Conservation (phyloP, 73 alveolate genomes). For the Breviolum minutum region DNA sequence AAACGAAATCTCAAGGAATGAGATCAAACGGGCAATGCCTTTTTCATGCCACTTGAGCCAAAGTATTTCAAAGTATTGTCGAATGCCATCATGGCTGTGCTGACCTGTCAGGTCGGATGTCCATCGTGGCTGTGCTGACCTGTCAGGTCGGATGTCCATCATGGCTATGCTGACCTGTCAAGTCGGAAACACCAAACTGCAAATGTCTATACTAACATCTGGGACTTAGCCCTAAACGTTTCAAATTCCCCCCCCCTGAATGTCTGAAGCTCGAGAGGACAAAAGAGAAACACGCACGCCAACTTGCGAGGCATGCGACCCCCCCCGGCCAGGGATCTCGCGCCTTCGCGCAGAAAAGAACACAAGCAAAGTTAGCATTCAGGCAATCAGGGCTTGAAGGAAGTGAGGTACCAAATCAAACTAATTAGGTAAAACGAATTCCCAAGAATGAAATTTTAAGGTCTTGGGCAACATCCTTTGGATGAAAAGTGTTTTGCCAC, state of each 20-base stretch:
- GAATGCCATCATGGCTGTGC: no score
- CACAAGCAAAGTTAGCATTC: background rate
- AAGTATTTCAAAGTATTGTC: no score
- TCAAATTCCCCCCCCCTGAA: conserved; percentile 1
- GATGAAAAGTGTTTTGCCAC: background rate
- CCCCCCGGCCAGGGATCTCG: conserved; percentile 14
- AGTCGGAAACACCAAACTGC: no score
- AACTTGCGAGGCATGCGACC: background rate
- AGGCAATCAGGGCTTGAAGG: no score
- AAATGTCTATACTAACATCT: no score
- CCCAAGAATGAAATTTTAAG: background rate
- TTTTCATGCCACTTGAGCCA: no score
- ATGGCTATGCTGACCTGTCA: no score
- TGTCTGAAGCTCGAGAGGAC: background rate
- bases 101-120: no score
- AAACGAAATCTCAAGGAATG: no score
- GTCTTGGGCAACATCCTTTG: background rate
- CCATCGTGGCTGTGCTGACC: no score
- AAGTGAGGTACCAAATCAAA: background rate
- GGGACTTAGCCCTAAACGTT: background rate
- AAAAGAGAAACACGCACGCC: background rate
- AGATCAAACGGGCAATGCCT: no score
- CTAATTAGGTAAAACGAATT: background rate
- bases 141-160: no score
- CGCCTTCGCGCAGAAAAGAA: background rate